Evolutionary conservation across 1,139 yeast species (phyloP).

Genomic region (Geotrichum europaeum): DNA sequence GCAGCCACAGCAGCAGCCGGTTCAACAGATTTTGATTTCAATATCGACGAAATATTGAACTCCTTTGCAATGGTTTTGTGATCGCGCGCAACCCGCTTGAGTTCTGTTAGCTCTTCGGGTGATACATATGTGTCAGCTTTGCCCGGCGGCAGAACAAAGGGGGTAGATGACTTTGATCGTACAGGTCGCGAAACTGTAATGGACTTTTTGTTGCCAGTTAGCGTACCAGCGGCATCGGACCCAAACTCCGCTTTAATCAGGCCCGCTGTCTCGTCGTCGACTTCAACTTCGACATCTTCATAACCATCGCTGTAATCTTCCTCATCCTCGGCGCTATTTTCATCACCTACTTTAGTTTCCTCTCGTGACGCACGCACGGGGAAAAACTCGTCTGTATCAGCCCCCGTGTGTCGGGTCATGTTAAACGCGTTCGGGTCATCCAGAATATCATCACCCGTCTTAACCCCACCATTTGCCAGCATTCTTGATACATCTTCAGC

Average conservation of each 20-base stretch:
- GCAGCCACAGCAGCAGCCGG: constrained; percentile 3
- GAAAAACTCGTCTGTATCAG: constrained; percentile 14
- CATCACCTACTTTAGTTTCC: constrained; percentile 1
- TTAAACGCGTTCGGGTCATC: constrained; percentile 13
- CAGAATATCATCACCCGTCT: constrained; percentile 2
- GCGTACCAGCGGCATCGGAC: background rate
- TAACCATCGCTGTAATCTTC: constrained; percentile 19
- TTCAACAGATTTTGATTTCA: constrained; percentile 12
- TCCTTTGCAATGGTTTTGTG: constrained; percentile 29
- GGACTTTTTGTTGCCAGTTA: background rate
- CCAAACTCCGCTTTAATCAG: constrained; percentile 5
- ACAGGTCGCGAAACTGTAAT: background rate
- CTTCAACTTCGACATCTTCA: constrained; percentile 10
- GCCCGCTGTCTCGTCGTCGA: constrained; percentile 3
- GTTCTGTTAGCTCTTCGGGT: constrained; percentile 26
- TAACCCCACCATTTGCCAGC: background rate
- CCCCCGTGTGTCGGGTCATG: constrained; percentile 15
- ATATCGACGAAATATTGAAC: constrained; percentile 22
- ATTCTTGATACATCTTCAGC: constrained; percentile 5
- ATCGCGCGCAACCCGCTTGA: constrained; percentile 26
- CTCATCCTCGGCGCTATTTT: background rate
- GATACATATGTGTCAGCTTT: constrained; percentile 18
- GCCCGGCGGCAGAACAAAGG: constrained; percentile 12
- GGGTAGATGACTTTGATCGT: constrained; percentile 11
- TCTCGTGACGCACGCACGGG: constrained; percentile 16